Evolutionary conservation across 768 basidiomycete genomes (phyloP).

Genomic region (Russula ochroleuca): DNA sequence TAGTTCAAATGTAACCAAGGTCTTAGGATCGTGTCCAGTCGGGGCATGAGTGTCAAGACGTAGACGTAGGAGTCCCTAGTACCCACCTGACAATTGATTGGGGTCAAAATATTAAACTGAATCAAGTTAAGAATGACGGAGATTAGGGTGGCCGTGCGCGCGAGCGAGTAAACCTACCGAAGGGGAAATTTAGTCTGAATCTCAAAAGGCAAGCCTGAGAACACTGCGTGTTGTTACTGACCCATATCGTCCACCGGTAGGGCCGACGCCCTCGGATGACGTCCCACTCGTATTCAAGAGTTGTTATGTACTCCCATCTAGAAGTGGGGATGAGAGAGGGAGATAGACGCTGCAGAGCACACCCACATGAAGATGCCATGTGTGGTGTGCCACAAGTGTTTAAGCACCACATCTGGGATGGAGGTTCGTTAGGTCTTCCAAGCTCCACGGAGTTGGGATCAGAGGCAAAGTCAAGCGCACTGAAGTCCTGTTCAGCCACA

Average conservation of each 20-base stretch:
- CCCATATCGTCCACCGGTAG: constrained; percentile 18
- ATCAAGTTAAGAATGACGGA: background rate
- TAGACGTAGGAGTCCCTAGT: background rate
- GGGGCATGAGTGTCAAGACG: background rate
- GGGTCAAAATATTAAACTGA: background rate
- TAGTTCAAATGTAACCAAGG: background rate
- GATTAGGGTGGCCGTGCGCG: background rate
- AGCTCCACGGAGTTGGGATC: background rate
- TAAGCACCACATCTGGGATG: background rate
- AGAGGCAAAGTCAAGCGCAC: background rate
- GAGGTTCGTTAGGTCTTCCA: background rate
- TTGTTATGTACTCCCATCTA: constrained; percentile 1
- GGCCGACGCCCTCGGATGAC: constrained; percentile 1
- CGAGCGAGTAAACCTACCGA: background rate
- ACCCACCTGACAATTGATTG: background rate
- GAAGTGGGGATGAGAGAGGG: background rate
- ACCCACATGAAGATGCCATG: constrained; percentile 3
- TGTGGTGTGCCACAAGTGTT: background rate
- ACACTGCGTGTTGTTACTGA: background rate
- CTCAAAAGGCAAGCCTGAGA: background rate
- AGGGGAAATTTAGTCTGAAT: too few relatives aligned
- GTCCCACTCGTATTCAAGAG: background rate
- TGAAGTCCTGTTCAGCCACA: background rate
- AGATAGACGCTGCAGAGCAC: background rate
- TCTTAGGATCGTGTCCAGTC: background rate